Conservation (phyloP, 768 basidiomycete genomes). For the Phanerochaete sordida region DNA sequence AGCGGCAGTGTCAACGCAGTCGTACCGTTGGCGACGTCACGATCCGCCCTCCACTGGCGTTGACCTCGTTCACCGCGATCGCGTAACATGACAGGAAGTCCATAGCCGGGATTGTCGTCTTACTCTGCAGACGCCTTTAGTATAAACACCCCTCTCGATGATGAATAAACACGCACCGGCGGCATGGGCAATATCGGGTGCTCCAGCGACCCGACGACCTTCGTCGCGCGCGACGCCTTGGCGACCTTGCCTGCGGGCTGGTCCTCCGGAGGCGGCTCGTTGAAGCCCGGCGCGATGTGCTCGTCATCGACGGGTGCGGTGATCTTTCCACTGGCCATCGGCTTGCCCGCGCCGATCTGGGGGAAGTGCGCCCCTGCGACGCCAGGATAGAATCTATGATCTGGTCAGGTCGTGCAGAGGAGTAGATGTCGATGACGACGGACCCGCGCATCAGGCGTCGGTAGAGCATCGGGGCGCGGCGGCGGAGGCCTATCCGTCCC, state of each 20-base stretch:
- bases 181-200: constrained; percentile 81
- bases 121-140: constrained; percentile 44
- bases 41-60: constrained; percentile 88
- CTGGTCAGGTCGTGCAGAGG: background rate
- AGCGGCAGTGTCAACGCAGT: background rate
- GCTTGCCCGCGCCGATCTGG: constrained; percentile 29
- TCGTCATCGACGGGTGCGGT: constrained; percentile 17
- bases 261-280: background rate
- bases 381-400: constrained; percentile 48
- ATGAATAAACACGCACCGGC: constrained; percentile 50
- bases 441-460: constrained; percentile 87
- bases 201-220: constrained; percentile 73
- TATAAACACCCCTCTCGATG: background rate
- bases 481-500: constrained; percentile 73
- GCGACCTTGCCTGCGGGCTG: background rate
- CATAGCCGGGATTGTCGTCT: constrained; percentile 86
- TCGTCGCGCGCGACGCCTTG: constrained; percentile 24
- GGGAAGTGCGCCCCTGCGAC: constrained; percentile 34
- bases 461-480: constrained; percentile 88
- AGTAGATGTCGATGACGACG: constrained; percentile 2
- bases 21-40: constrained; percentile 88
- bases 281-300: background rate
- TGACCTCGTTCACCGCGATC: constrained; percentile 94
- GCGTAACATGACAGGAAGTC: constrained; percentile 94
- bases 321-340: constrained; percentile 18